Conservation (phyloP, 805 yeast species). For the Candida stauntonica region DNA sequence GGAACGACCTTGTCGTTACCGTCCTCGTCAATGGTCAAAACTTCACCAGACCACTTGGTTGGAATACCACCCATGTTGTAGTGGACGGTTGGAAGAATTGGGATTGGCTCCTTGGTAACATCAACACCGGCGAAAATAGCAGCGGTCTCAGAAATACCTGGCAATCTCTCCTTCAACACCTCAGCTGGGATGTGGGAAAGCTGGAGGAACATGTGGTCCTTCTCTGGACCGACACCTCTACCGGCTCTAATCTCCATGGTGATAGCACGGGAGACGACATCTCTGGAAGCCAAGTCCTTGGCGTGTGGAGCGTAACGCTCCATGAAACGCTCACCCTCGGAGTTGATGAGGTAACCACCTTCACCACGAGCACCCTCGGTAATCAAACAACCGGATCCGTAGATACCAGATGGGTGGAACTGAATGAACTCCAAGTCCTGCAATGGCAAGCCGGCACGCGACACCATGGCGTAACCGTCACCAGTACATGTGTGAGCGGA, state of each 20-base stretch:
- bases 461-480: constrained; percentile 97
- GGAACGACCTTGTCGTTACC: constrained; percentile 91
- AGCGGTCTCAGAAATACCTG: constrained; percentile 99
- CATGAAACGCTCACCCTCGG: constrained; percentile 99
- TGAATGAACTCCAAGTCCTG: constrained; percentile 97
- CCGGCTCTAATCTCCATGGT: constrained; percentile 98
- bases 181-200: constrained; percentile 89
- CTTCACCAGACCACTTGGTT: constrained; percentile 97
- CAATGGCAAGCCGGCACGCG: constrained; percentile 96
- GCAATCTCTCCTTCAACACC: constrained; percentile 91
- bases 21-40: constrained; percentile 67
- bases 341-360: constrained; percentile 95
- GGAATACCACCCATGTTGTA: constrained; percentile 99
- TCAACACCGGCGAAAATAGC: constrained; percentile 98
- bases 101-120: constrained; percentile 98
- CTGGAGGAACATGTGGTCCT: constrained; percentile 94
- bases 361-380: constrained; percentile 99
- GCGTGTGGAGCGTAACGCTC: constrained; percentile 99
- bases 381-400: constrained; percentile 97
- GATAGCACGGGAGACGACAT: constrained; percentile 96
- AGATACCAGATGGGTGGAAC: constrained; percentile 99
- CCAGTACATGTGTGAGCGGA: constrained; percentile 99
- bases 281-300: constrained; percentile 97
- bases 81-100: constrained; percentile 96
- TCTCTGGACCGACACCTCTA: constrained; percentile 96